Conservation (phyloP, 2,329 filamentous ascomycete species). For the Cladosporium halotolerans region DNA sequence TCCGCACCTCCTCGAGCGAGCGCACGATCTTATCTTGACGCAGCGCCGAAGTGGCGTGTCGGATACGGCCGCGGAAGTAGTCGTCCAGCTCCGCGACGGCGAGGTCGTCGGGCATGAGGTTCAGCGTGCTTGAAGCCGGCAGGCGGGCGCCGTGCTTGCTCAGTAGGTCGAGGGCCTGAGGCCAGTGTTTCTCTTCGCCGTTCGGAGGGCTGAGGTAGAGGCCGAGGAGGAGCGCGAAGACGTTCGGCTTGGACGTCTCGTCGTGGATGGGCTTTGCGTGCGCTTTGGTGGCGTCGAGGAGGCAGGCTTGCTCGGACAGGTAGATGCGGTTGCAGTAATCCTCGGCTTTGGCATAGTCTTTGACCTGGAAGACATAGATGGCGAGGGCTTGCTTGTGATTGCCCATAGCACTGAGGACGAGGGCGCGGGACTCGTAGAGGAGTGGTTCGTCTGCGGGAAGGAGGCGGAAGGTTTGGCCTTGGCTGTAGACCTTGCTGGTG, state of each 20-base stretch:
- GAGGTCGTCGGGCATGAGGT: constrained; percentile 74
- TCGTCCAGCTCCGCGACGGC: constrained; percentile 74
- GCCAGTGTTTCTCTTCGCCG: constrained; percentile 56
- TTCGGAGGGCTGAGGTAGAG: constrained; percentile 82
- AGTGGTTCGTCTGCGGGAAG: constrained; percentile 74
- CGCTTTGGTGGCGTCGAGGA: constrained; percentile 17
- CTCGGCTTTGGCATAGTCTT: constrained; percentile 83
- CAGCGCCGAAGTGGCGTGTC: constrained; percentile 73
- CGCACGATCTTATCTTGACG: constrained; percentile 75
- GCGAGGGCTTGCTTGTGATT: constrained; percentile 93
- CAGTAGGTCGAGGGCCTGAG: constrained; percentile 78
- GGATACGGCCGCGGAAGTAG: constrained; percentile 88
- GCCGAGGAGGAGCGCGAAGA: constrained; percentile 85
- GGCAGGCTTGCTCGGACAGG: constrained; percentile 41
- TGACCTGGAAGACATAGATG: constrained; percentile 93
- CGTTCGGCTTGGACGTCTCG: constrained; percentile 46
- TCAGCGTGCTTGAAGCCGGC: constrained; percentile 77
- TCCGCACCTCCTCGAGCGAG: constrained; percentile 69
- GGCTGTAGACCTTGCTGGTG: constrained; percentile 71
- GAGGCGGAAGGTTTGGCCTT: constrained; percentile 57
- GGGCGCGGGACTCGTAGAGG: constrained; percentile 84
- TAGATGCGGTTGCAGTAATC: constrained; percentile 94
- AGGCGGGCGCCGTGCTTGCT: constrained; percentile 87
- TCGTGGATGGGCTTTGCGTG: constrained; percentile 9
- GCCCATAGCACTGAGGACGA: constrained; percentile 90